Evolutionary conservation across 2,329 filamentous ascomycete species (phyloP), one percentile per base, ranked within the genome.

Genomic region (Cryphonectria naterciae): DNA sequence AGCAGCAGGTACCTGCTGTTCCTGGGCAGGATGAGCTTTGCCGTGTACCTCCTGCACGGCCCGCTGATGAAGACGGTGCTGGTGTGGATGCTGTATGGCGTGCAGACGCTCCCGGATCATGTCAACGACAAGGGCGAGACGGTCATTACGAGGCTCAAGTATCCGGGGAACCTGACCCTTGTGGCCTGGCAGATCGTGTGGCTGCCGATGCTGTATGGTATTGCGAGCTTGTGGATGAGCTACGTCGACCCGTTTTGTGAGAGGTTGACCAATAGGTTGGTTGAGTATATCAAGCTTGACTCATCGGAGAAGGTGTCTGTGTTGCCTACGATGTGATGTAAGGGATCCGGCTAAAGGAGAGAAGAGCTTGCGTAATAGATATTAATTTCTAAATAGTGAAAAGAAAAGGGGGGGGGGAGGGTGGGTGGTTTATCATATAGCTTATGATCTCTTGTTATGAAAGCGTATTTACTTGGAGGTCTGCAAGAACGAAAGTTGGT

Each of bases 41-140:
- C 89, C 1, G 86, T 91, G 19, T 91, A 91, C 75, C 83, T 91
- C 8, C 79, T 91, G 28, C 89, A 91, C 78, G 89, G 89, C 58
- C 85, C 86, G 0, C 81, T 91, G 41, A 84, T 91, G 74, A 86
- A 89, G 70, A 86, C 85, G 35, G 78, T 90, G 10, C 81, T 91
- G 19, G 85, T 86, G 37, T 91, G 88, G 86, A 84, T 91, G 81
- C 79, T 89, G 17, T 91, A 85, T 72, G 83, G 86, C 22, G 78
- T 85, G 62, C 75, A 75, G 64, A 75, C 79, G 1, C 80, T 82
- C 17, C 79, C 79, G 13, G 77, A 81, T 70, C 77, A 79, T 28
- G 74, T 73, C 54, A 79, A 82, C 67, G 80, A 79, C 35, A 75
- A 82, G 22, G 80, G 81, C 62, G 76, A 81, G 32, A 65, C 70